Conservation (phyloP, 306 rosid genomes). For the Pyrus bretschneideri region DNA sequence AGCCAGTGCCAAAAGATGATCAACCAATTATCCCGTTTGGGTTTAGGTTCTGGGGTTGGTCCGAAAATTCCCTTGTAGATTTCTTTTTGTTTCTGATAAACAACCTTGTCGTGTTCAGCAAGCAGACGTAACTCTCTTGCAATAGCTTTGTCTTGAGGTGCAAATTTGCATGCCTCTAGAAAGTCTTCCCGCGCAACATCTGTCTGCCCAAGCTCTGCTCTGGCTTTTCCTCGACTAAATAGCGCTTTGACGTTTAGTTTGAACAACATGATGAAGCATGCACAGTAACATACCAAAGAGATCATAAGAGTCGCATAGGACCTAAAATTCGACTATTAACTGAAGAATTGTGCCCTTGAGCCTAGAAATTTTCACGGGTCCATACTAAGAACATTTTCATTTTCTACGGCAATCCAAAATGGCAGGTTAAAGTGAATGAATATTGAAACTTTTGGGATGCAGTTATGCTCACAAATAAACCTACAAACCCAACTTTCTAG, state of each 20-base stretch:
- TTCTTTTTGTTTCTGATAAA: constrained; percentile 91
- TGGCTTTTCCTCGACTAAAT: constrained; percentile 84
- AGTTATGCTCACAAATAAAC: neutral
- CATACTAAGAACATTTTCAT: neutral
- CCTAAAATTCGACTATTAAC: neutral
- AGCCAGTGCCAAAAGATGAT: constrained; percentile 61
- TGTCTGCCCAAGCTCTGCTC: constrained; percentile 84
- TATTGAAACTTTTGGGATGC: neutral
- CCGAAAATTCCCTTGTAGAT: constrained; percentile 68
- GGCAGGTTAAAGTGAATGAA: neutral
- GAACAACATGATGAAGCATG: neutral
- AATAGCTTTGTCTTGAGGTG: constrained; percentile 77
- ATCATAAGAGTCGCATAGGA: neutral
- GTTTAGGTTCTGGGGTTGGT: constrained; percentile 64
- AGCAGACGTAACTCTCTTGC: constrained; percentile 64
- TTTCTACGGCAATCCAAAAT: neutral
- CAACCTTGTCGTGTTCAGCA: constrained; percentile 75
- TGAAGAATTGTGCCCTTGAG: neutral
- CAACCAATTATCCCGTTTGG: constrained; percentile 41
- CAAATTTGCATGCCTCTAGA: constrained; percentile 49
- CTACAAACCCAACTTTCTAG: neutral
- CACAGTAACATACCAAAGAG: neutral
- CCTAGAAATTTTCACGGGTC: neutral
- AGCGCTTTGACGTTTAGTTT: constrained; percentile 50
- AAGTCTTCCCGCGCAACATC: constrained; percentile 84